Percentiles rank a stretch among this genome's conserved stretches.
Evolutionary conservation across 2,329 filamentous ascomycete species (phyloP).

Genomic region (Aphanocladium album): DNA sequence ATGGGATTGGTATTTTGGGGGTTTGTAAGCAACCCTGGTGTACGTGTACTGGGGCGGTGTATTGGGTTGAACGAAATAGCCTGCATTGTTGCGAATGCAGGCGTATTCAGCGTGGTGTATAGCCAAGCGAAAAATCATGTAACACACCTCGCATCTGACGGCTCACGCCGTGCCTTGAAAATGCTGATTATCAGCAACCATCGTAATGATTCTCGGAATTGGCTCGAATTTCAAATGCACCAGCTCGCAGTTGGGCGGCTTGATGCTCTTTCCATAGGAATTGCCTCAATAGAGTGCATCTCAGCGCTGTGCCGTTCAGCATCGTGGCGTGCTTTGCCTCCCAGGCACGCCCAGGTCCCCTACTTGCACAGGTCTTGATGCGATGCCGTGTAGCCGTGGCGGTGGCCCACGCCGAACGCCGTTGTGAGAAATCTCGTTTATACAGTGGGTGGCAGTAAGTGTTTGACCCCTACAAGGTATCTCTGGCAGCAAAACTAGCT

Average conservation of each 20-base stretch:
- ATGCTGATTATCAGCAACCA: background rate
- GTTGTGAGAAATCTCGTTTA: no score
- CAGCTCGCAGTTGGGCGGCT: background rate
- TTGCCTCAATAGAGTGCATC: background rate
- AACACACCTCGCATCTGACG: background rate
- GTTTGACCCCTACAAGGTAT: no score
- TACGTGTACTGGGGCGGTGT: background rate
- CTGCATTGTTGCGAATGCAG: background rate
- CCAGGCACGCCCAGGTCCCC: no score
- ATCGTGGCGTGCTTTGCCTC: no score
- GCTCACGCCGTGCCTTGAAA: background rate
- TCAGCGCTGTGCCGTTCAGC: background rate
- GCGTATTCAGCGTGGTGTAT: background rate
- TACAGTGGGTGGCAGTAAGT: no score
- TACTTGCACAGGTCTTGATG: no score
- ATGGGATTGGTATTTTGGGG: background rate
- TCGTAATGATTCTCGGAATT: background rate
- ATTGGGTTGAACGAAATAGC: background rate
- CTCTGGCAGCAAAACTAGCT: no score
- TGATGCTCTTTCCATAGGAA: no score
- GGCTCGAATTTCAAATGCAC: background rate
- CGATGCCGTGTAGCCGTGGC: no score
- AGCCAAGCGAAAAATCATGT: no score
- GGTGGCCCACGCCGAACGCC: no score
- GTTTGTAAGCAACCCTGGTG: background rate